These are phyloP conservation scores for Myriosclerotinia scirpicola DNA, from an alignment of 2,329 filamentous ascomycete species.

Conservation along the genomic window DNA sequence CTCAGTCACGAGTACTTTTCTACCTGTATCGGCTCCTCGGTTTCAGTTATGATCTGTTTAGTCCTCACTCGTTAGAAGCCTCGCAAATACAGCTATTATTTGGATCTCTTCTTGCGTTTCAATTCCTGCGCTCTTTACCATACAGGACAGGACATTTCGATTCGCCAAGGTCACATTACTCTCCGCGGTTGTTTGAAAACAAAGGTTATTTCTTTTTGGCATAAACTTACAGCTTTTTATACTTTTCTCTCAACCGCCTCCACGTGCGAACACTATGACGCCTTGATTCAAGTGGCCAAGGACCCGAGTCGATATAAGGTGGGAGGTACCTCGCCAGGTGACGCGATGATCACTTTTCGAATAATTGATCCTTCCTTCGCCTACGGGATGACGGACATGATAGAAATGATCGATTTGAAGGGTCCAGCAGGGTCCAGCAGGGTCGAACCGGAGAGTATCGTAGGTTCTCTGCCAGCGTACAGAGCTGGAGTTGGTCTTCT, in stretches of 20 bases:
- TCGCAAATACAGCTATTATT: background rate
- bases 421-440: background rate
- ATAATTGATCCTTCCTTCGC: slow-evolving; percentile 1
- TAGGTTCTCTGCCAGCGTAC: background rate
- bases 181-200: background rate
- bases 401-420: slow-evolving; percentile 1
- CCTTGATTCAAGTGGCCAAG: background rate
- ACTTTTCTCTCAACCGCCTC: background rate
- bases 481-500: background rate
- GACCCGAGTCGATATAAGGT: slow-evolving; percentile 2
- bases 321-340: background rate
- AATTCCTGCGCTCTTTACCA: background rate
- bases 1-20: background rate
- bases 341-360: background rate
- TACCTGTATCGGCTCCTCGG: background rate
- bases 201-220: background rate
- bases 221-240: background rate
- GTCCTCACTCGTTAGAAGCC: background rate
- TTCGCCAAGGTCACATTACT: background rate
- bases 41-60: background rate
- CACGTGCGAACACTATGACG: background rate
- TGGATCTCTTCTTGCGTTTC: background rate
- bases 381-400: slow-evolving; percentile 14
- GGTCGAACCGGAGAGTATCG: background rate
- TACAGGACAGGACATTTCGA: background rate